Base-by-base conservation (phyloP, 1,284 basidiomycete genomes). In the Cutaneotrichosporon sp. region DNA sequence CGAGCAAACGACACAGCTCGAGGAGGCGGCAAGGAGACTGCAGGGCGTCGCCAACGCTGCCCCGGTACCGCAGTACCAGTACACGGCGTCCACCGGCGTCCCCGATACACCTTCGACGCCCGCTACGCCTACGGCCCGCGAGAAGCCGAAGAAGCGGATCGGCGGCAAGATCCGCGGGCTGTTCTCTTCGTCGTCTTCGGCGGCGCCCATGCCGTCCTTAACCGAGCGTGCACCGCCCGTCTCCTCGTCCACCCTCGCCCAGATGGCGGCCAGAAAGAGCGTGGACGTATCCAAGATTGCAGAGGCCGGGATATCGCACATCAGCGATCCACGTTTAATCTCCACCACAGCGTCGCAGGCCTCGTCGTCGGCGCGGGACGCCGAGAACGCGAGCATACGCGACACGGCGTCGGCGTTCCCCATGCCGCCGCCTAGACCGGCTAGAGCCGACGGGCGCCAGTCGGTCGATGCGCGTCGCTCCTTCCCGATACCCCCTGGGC, bases 131-230 rank as follows among this genome's bases (percentile, higher is more conserved):
- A 9, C 43, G 20, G 25, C 24, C 11, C 45, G 20, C 22, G 47
- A 60, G 63, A 73, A 69, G 24, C 60, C 61, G 33, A 57, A 54
- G 29, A 72, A 72, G 59, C 75, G 73, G 58, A 64, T 78, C 38
- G 56, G 65, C 27, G 76, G 76, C 31, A 64, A 68, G 55, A 66
- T 78, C 24, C 62, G 72, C 14, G 75, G 75, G 20, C 63, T 78
- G 31, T 66, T 78, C 22, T 61, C 65, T 1, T 69, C 73, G 22
- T 72, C 71, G 2, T 59, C 58, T 2, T 59, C 58, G 4, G 69
- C 72, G 46, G 67, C 69, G 8, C 6, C 38, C 2, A 56, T 54
- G 20, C 54, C 60, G 29, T 54, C 67, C 4, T 36, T 66, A 7
- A 58, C 60, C 14, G 60, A 63, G 59, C 56, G 58, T 24, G 61